phyloP scores from a whole-genome alignment of 805 yeast genomes.

The Yamadazyma sp. region DNA sequence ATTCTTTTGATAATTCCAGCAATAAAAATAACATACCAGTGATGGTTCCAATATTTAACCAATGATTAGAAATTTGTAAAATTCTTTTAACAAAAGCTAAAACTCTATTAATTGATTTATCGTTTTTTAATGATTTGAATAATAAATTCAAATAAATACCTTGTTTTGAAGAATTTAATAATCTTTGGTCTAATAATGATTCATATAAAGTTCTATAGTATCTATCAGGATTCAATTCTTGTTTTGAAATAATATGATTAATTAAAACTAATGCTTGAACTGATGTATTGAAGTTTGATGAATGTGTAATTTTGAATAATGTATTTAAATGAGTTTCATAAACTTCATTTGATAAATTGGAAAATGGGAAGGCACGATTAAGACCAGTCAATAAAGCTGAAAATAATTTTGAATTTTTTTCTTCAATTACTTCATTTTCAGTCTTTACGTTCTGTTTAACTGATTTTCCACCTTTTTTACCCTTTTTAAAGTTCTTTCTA shows the following conservation, averaged over 20 bases:
- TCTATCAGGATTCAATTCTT: slow-evolving; percentile 58
- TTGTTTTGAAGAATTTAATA: slow-evolving; percentile 85
- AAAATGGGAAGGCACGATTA: slow-evolving; percentile 93
- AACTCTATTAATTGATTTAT: slow-evolving; percentile 59
- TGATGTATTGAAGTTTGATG: slow-evolving; percentile 90
- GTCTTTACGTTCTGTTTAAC: slow-evolving; percentile 59
- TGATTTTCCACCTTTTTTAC: slow-evolving; percentile 85
- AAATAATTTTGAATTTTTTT: slow-evolving; percentile 78
- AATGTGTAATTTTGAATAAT: slow-evolving; percentile 85
- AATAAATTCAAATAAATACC: slow-evolving; percentile 85
- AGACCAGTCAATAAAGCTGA: slow-evolving; percentile 92
- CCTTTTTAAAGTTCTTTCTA: slow-evolving; percentile 73
- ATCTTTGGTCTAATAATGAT: slow-evolving; percentile 78
- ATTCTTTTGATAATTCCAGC: slow-evolving; percentile 59
- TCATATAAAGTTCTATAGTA: slow-evolving; percentile 88
- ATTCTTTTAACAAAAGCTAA: slow-evolving; percentile 90
- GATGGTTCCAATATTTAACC: slow-evolving; percentile 86
- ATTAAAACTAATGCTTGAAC: slow-evolving; percentile 88
- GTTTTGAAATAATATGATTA: slow-evolving; percentile 69
- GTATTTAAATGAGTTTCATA: slow-evolving; percentile 79
- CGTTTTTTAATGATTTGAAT: slow-evolving; percentile 78
- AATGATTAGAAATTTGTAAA: slow-evolving; percentile 76
- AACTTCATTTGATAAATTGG: slow-evolving; percentile 65
- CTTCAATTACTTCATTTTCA: slow-evolving; percentile 65
- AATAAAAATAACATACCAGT: slow-evolving; percentile 79